Base-by-base conservation (phyloP, 163 green algal species). In the Volvox carteri region DNA sequence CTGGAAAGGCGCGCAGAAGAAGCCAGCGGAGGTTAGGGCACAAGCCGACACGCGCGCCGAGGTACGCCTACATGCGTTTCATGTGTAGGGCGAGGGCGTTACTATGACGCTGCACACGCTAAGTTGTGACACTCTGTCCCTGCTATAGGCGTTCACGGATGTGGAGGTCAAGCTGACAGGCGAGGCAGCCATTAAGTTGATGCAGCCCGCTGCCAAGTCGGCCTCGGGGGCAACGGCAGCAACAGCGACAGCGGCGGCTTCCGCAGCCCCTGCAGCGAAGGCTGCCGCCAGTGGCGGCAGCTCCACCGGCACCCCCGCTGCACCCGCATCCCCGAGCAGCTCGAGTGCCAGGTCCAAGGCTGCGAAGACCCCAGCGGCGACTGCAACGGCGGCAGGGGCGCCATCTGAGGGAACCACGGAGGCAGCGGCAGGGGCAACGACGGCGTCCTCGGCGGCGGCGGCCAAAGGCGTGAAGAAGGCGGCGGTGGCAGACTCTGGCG, bases 101-200 rank as follows among this genome's bases (percentile, higher is more conserved):
- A n/a, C n/a, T n/a, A n/a, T n/a, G n/a, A n/a, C n/a, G n/a, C n/a
- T n/a, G n/a, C n/a, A n/a, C n/a, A n/a, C n/a, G n/a, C n/a, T n/a
- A n/a, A n/a, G n/a, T n/a, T n/a, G n/a, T n/a, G n/a, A n/a, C n/a
- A n/a, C n/a, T n/a, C n/a, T n/a, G n/a, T n/a, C n/a, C n/a, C n/a
- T 5, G 0, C 12, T 28, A 3, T 67, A 93, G 28, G 94, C 95
- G 25, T 98, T 98, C 92, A 96, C 95, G 19, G 96, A 98, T 67
- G 95, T 98, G 21, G 83, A 96, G 21, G 92, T 97, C 14, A 93
- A 93, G 44, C 60, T 93, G 39, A 60, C 72, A 3, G 90, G 90
- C n/a, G 87, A 87, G 28, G 85, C 85, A 19, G 70, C 54, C 0
- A 78, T 33, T 12, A 67, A 48, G 75, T 16, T 84, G 33, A 3